Base-by-base conservation (phyloP, 2,329 filamentous ascomycete species). In the Akanthomyces muscarius region DNA sequence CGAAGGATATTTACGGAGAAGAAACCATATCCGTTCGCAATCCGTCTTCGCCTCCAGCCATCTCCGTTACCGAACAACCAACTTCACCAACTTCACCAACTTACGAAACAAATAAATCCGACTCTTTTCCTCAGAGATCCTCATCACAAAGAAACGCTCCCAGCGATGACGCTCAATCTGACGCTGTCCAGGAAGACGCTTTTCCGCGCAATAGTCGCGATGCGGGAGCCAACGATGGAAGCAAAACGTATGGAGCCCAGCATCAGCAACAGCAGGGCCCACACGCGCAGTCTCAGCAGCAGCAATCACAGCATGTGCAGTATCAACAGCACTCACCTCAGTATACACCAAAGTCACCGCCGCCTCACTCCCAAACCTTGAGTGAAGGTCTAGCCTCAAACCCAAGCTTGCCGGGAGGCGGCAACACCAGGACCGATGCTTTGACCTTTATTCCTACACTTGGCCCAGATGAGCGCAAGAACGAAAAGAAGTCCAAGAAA, bases 401-500 rank as follows among this genome's bases (percentile, higher is more conserved):
- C 30, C 85, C 89, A 4, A 86, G 86, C 33, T 76, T 94, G 2
- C 87, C 89, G 25, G 89, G 89, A 14, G 87, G 86, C 62, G 85
- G 81, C 63, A 88, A 84, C 8, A 77, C 73, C 7, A 85, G 90
- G 52, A 94, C 91, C 1, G 92, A 95, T 73, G 86, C 83, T 55
- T 78, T 96, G 16, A 92, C 91, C 0, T 89, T 92, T 68, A 92
- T 95, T 58, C 91, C 92, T 0, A 94, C 89, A 0, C 79, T 90
- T 51, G 79, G 64, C 70, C 59, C 70, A 79, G 90, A 93, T 63
- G 90, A 95, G 61, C 89, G 86, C 73, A 91, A 89, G 69, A 70
- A 79, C 0, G 90, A 93, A n/a, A 88, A 86, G 72, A 91, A 88
- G 68, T 83, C 86, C 57, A 93, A 89, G 72, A 92, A 90, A 71